Evolutionary conservation across 2,329 filamentous ascomycete species (phyloP).

Genomic region (Apiospora phragmitis): DNA sequence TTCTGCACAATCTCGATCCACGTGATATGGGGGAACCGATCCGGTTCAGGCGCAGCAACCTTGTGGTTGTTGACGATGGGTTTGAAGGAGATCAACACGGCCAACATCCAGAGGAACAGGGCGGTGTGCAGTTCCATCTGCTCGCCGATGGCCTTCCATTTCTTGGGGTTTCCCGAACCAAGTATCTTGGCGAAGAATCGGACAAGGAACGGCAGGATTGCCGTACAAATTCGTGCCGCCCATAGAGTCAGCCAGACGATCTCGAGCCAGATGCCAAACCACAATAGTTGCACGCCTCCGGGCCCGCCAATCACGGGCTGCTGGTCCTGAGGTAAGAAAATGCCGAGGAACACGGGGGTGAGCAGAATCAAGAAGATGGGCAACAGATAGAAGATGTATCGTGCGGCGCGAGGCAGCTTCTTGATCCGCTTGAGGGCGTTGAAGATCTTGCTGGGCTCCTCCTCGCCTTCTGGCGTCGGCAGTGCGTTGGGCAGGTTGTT

Average conservation of each 20-base stretch:
- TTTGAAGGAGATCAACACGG: constrained; percentile 80
- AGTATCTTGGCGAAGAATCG: constrained; percentile 66
- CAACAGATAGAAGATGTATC: constrained; percentile 71
- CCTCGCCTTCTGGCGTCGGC: constrained; percentile 42
- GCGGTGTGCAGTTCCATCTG: constrained; percentile 84
- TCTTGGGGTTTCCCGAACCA: constrained; percentile 82
- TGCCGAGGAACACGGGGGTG: constrained; percentile 67
- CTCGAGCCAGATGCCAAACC: constrained; percentile 96
- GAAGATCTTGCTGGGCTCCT: constrained; percentile 61
- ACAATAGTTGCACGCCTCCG: constrained; percentile 76
- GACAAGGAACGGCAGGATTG: constrained; percentile 49
- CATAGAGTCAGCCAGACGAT: constrained; percentile 91
- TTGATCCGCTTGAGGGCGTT: constrained; percentile 59
- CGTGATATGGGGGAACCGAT: constrained; percentile 48
- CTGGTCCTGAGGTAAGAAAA: constrained; percentile 46
- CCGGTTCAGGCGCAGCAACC: constrained; percentile 34
- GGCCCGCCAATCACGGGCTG: constrained; percentile 60
- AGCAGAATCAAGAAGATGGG: constrained; percentile 65
- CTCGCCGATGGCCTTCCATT: constrained; percentile 87
- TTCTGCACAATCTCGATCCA: constrained; percentile 86
- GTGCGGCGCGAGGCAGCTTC: constrained; percentile 60
- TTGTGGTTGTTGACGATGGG: constrained; percentile 72
- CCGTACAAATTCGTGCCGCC: constrained; percentile 63
- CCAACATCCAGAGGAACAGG: constrained; percentile 89
- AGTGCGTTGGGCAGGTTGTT: constrained; percentile 22